Conservation (phyloP, 768 basidiomycete species). For the Boletus sp. region DNA sequence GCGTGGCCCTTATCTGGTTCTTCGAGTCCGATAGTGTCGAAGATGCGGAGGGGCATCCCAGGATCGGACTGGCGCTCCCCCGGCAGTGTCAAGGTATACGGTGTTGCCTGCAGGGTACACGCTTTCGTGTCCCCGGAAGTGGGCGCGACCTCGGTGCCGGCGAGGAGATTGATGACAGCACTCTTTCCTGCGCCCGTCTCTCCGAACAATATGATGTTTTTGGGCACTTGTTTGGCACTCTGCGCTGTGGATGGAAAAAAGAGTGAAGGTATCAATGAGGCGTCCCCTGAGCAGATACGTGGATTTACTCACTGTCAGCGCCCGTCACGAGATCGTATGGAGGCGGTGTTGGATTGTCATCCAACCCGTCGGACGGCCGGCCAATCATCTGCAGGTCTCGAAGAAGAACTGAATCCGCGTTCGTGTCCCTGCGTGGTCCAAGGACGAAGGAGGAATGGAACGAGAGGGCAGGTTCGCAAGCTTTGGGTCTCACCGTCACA, state of each 20-base stretch:
- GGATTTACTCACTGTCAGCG: not conserved
- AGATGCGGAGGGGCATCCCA: not conserved
- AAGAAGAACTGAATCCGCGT: not conserved
- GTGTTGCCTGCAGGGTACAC: not conserved
- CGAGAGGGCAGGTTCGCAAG: not conserved
- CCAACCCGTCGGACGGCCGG: not conserved
- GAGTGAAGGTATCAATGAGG: not conserved
- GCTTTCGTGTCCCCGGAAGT: not conserved
- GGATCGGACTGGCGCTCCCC: not conserved
- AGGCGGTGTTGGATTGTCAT: not conserved
- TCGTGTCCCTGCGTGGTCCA: not conserved
- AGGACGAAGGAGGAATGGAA: not conserved
- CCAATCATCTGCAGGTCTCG: not conserved
- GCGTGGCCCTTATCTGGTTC: not conserved
- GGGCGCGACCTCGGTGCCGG: not conserved
- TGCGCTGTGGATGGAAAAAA: not conserved
- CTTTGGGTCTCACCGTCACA: not conserved
- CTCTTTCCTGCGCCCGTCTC: constrained; percentile 6
- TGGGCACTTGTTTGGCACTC: not conserved
- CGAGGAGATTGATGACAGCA: not conserved
- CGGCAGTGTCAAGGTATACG: not conserved
- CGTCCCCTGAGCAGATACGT: not conserved
- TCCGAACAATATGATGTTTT: constrained; percentile 4
- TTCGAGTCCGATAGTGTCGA: not conserved
- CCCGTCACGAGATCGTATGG: not conserved